phyloP scores from a whole-genome alignment of 768 basidiomycete genomes.

The Mycena pura region DNA sequence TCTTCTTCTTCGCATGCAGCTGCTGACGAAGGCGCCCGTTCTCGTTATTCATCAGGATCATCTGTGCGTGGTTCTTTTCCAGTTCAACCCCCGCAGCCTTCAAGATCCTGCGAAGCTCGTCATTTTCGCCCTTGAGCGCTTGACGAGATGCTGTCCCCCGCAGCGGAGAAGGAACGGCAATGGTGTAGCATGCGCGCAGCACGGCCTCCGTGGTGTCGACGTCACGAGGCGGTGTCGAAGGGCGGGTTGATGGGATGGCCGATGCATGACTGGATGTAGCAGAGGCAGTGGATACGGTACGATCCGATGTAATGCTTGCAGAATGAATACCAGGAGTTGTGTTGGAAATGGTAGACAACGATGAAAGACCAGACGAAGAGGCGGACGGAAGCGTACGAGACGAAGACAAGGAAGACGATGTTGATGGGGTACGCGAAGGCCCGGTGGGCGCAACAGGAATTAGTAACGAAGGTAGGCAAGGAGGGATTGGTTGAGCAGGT shows the following conservation, averaged over 20 bases:
- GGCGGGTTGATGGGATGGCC: background rate
- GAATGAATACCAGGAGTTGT: too few relatives aligned
- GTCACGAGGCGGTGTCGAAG: background rate
- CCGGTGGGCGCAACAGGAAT: background rate
- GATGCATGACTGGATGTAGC: background rate
- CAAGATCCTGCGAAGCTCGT: background rate
- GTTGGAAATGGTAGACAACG: too few relatives aligned
- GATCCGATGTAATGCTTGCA: too few relatives aligned
- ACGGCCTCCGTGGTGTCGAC: background rate
- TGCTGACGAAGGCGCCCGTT: constrained; percentile 1
- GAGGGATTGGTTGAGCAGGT: background rate
- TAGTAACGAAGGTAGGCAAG: background rate
- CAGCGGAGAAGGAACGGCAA: background rate
- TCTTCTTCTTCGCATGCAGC: constrained; percentile 7
- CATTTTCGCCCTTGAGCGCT: background rate
- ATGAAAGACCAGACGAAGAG: too few relatives aligned
- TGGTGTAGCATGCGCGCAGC: background rate
- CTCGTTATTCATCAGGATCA: background rate
- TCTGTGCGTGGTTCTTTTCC: background rate
- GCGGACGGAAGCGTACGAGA: too few relatives aligned
- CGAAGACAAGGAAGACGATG: background rate
- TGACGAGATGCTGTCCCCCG: background rate
- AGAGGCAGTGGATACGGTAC: too few relatives aligned
- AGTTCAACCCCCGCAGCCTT: background rate
- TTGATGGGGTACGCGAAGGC: background rate